Percentiles rank a stretch among this genome's conserved stretches.
Conservation (phyloP, 257 asterid genomes). For the Oldenlandia corymbosa region DNA sequence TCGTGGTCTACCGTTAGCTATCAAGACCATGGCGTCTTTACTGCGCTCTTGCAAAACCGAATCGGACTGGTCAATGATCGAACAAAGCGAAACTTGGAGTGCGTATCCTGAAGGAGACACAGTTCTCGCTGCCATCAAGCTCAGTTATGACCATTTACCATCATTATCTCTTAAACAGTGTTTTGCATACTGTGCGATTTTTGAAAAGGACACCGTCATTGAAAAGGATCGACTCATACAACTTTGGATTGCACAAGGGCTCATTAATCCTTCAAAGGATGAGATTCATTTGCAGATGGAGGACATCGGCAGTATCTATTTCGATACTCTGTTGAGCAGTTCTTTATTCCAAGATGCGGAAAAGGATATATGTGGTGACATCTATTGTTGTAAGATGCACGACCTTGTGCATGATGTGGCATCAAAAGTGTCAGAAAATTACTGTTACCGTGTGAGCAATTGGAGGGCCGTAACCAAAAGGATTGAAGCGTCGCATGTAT, state of each 20-base stretch:
- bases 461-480: background rate
- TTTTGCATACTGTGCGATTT: conserved; percentile 21
- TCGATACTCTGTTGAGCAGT: conserved; percentile 7
- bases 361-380: background rate
- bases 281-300: background rate
- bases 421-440: no score
- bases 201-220: conserved; percentile 15
- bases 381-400: conserved; percentile 19
- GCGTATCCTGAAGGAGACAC: no score
- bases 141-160: conserved; percentile 18
- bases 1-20: conserved; percentile 9
- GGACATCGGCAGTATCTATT: conserved; percentile 1
- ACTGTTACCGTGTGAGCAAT: background rate
- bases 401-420: conserved; percentile 32
- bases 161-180: conserved; percentile 22
- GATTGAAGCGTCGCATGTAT: background rate
- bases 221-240: conserved; percentile 25
- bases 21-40: background rate
- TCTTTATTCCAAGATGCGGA: conserved; percentile 18
- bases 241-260: conserved; percentile 26
- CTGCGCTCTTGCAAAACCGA: background rate
- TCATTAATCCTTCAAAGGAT: conserved; percentile 4
- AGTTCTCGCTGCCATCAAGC: conserved; percentile 3
- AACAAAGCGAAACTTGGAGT: background rate
- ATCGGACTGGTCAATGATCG: background rate